Base-by-base conservation (phyloP, 306 rosid genomes). In the Prunus fruticosa region DNA sequence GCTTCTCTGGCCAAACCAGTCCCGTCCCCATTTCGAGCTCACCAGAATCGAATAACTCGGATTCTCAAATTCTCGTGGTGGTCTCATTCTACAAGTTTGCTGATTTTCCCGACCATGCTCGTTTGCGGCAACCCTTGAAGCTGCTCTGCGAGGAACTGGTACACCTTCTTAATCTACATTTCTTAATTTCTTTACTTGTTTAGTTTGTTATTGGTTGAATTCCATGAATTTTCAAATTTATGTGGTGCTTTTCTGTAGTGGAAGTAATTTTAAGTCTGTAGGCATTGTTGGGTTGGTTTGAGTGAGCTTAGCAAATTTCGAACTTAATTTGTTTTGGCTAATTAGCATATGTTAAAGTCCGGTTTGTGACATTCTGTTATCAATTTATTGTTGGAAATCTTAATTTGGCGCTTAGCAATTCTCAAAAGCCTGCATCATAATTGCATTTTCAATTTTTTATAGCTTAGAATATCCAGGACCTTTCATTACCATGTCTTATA, bases 71-170 rank as follows among this genome's bases (percentile, higher is more conserved):
- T 53, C 97, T 95, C 10, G 90, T 95, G 3, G 98, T 92, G 6
- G 93, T 95, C 73, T 92, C 97, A 43, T 95, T 95, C 84, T 95
- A 95, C 88, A 92, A 92, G 81, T 95, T 95, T 64, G 93, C 97
- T 0, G 87, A 92, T 80, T 92, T 92, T 28, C 86, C 85, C 1
- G 97, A 92, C 78, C 91, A 88, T 82, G 97, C 93, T 15, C 57
- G 69, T 27, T 3, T 90, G 64, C 86, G 96, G n/a, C 82, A 64
- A n/a, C 97, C 98, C 12, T 73, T 95, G 96, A 95, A 89, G 86
- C 74, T 79, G 58, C 93, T 95, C 25, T 95, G 98, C 72, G 84
- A 95, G 80, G 84, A 87, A 56, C 74, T 95, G 96, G 98, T 95
- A 92, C 72, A 72, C 72, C 0, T 34, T 50, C 45, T 62, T 23